A percentile compares a stretch with the other conserved stretches of the same genome.
phyloP scores from a whole-genome alignment of 2,329 filamentous ascomycete genomes.

The Colletotrichum sp. region DNA sequence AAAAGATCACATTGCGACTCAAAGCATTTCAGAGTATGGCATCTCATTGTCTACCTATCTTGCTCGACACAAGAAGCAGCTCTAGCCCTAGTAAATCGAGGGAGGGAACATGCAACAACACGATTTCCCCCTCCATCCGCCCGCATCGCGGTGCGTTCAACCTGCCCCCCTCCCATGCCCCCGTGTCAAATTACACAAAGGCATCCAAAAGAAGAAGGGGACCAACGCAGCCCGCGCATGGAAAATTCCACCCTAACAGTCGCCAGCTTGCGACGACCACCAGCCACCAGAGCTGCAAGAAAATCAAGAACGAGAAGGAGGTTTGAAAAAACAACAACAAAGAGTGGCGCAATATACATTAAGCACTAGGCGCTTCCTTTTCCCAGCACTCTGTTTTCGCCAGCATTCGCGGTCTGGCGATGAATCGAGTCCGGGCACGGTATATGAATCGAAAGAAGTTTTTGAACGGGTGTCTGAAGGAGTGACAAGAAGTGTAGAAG shows the following conservation, averaged over 20 bases:
- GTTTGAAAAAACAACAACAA: background rate
- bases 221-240: background rate
- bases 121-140: background rate
- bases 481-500: slow-evolving; percentile 37
- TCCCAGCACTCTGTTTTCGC: background rate
- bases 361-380: slow-evolving; percentile 21
- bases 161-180: background rate
- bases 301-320: slow-evolving; percentile 2
- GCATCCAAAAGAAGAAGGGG: background rate
- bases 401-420: slow-evolving; percentile 1
- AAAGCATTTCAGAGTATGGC: background rate
- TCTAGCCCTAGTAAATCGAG: background rate
- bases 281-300: slow-evolving; percentile 18
- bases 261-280: background rate
- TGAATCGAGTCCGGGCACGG: slow-evolving; percentile 18
- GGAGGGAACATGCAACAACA: background rate
- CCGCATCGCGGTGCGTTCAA: background rate
- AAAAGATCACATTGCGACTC: background rate
- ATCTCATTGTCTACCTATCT: slow-evolving; percentile 17
- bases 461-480: slow-evolving; percentile 24
- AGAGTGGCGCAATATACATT: slow-evolving; percentile 21
- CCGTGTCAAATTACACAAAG: background rate
- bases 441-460: slow-evolving; percentile 24
- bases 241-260: background rate
- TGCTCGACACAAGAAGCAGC: slow-evolving; percentile 5